These are phyloP conservation scores for Nissolia schottii DNA, from an alignment of 306 rosid species.

Conservation along the genomic window DNA sequence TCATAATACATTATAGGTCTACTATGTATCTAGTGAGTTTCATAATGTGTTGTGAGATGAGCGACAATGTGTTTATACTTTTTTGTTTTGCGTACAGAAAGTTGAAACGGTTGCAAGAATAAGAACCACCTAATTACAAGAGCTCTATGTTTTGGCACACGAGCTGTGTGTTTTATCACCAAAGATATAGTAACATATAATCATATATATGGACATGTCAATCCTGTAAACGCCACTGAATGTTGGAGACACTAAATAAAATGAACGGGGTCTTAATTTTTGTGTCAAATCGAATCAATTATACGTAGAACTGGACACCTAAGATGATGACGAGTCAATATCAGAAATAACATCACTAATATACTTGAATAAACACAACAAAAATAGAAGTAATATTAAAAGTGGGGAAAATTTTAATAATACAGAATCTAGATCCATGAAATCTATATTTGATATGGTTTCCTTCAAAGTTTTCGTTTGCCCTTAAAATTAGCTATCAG, in stretches of 20 bases:
- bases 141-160: neutral
- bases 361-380: neutral
- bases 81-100: neutral
- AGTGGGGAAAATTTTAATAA: neutral
- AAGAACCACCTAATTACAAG: neutral
- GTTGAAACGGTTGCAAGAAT: neutral
- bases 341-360: conserved; percentile 6
- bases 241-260: neutral
- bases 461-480: neutral
- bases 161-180: neutral
- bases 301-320: conserved; percentile 4
- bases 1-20: no score
- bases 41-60: no score
- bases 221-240: neutral
- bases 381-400: neutral
- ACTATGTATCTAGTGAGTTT: no score
- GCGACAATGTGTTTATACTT: no score
- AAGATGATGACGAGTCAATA: neutral
- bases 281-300: conserved; percentile 9
- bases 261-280: neutral
- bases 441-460: neutral
- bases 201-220: neutral
- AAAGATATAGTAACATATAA: neutral
- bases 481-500: conserved; percentile 10
- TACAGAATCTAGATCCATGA: conserved; percentile 1